phyloP scores from a whole-genome alignment of 768 basidiomycete species.

The Auricularia auricula-judae region DNA sequence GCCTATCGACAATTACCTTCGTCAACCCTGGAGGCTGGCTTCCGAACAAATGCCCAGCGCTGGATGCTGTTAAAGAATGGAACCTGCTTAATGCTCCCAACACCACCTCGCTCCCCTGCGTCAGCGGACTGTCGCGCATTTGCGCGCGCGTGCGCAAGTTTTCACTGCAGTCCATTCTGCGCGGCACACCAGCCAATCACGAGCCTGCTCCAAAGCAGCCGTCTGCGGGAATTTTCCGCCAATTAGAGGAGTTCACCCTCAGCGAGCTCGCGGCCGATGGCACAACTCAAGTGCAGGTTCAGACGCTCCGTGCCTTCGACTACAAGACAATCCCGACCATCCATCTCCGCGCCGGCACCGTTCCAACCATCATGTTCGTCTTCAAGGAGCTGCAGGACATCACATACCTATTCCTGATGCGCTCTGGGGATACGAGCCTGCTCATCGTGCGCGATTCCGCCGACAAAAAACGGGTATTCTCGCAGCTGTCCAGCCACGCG shows the following conservation, averaged over 20 bases:
- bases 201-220: no score
- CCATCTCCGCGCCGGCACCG: neutral
- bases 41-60: neutral
- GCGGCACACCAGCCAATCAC: neutral
- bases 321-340: neutral
- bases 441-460: neutral
- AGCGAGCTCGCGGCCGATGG: neutral
- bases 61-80: neutral
- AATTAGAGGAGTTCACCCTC: no score
- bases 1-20: neutral
- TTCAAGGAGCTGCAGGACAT: neutral
- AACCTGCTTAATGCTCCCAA: neutral
- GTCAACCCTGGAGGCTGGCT: neutral
- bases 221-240: no score
- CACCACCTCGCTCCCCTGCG: neutral
- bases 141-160: neutral
- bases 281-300: neutral
- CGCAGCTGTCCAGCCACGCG: neutral
- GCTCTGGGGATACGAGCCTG: neutral
- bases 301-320: neutral
- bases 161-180: neutral
- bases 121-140: neutral
- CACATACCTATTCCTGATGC: neutral
- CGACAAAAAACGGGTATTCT: neutral
- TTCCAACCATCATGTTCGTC: neutral